Base-by-base conservation (phyloP, 345 rosid genomes). In the Geranium brycei region DNA sequence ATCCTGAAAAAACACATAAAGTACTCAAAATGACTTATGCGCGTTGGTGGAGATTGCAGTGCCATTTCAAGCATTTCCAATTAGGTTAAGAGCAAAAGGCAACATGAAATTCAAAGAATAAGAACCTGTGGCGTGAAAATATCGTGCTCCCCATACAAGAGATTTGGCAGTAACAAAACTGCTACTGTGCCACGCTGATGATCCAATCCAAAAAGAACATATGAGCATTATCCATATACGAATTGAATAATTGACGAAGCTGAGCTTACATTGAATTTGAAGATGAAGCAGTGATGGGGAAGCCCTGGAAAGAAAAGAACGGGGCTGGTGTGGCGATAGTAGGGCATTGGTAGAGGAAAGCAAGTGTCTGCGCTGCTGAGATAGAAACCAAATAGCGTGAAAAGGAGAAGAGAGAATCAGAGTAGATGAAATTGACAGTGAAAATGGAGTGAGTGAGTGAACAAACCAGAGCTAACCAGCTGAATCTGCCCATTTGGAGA, bases 91-190 rank as follows among this genome's bases (percentile, higher is more conserved):
- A 7, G 10, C 5, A 35, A 35, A 7, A 7, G 41, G 41, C 41
- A 35, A 35, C 51, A 31, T 61, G 18, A 5, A 31, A 10, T 17
- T 8, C 0, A 30, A 38, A 13, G n/a, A 16, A 58, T 31, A 31
- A 47, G 17, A 51, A 89, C 98, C 92, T 71, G 91, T 82, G 61
- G 84, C 81, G 35, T 86, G 95, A 76, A 89, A 74, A 68, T 57
- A 70, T 40, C 88, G 79, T 69, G 68, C 71, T 4, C 71, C 64
- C 72, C 69, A 66, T 1, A 69, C 75, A 72, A 41, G 56, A 62
- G 65, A 72, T 47, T 73, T 77, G 5, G 73, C 72, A 57, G 68
- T 72, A 35, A 60, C 69, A 63, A 31, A 76, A 60, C 75, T 65
- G 71, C 76, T 78, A 68, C 77, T 63, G 64, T 72, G 63, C 72